Evolutionary conservation across 129 eudicot genomes (phyloP).

Genomic region (Dittrichia graveolens): DNA sequence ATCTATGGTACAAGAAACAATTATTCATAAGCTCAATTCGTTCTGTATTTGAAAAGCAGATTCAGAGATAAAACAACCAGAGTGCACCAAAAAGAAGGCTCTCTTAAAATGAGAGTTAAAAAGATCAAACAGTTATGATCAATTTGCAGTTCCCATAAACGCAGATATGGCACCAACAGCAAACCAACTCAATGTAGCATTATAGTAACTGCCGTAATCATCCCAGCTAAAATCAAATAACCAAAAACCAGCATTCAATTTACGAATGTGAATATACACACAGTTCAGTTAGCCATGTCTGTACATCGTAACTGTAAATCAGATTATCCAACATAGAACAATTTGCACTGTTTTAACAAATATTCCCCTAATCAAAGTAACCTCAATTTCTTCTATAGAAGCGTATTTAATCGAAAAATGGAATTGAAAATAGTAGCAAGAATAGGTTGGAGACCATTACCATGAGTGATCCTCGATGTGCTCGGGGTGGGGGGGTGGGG

Average conservation of each 20-base stretch:
- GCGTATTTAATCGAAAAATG: neutral
- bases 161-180: neutral
- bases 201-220: neutral
- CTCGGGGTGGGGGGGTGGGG: conserved; percentile 5
- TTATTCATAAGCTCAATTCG: neutral
- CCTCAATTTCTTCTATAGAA: neutral
- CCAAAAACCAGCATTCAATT: conserved; percentile 1
- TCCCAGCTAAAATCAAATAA: conserved; percentile 9
- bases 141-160: neutral
- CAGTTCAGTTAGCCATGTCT: neutral
- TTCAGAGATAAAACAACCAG: neutral
- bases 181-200: conserved; percentile 18
- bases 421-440: neutral
- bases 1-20: neutral
- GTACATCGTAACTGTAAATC: conserved; percentile 4
- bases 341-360: conserved; percentile 7
- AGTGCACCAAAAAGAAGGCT: neutral
- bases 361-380: conserved; percentile 6
- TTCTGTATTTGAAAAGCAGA: neutral
- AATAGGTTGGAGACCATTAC: conserved; percentile 16
- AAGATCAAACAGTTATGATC: neutral
- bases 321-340: neutral
- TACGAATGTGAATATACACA: neutral
- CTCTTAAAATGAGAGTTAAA: neutral
- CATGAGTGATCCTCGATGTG: conserved; percentile 22